A percentile compares a stretch with the other conserved stretches of the same genome.
Evolutionary conservation across 2,329 filamentous ascomycete species (phyloP).

Genomic region (Apiospora phragmitis): DNA sequence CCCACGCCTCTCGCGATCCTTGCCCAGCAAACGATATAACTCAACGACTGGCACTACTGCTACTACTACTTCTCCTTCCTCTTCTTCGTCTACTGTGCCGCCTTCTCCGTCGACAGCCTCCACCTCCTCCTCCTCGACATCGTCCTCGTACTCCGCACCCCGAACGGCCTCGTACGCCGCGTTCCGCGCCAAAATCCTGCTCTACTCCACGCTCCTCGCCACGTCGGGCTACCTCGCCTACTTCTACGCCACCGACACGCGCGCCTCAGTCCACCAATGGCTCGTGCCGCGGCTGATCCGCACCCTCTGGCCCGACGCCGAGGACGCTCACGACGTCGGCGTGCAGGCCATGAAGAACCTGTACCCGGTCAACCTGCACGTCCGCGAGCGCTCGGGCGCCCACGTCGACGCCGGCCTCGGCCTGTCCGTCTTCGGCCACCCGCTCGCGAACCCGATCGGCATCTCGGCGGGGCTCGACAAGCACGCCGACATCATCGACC

Average conservation of each 20-base stretch:
- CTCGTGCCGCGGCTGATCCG: constrained; percentile 67
- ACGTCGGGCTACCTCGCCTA: constrained; percentile 52
- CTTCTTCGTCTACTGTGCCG: background rate
- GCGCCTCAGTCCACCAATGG: constrained; percentile 69
- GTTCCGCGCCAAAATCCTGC: constrained; percentile 34
- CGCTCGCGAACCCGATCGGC: constrained; percentile 81
- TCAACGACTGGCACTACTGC: background rate
- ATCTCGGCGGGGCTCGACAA: constrained; percentile 98
- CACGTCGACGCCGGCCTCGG: constrained; percentile 38
- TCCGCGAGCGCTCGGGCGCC: constrained; percentile 68
- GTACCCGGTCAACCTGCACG: constrained; percentile 74
- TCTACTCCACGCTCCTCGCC: constrained; percentile 43
- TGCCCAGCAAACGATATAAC: background rate
- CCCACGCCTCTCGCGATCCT: background rate
- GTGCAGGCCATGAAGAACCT: constrained; percentile 71
- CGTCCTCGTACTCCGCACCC: background rate
- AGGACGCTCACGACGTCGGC: constrained; percentile 87
- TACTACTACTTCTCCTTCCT: background rate
- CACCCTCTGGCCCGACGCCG: constrained; percentile 69
- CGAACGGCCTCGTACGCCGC: background rate
- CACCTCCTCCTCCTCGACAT: background rate
- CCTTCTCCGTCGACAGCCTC: background rate
- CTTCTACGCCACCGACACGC: constrained; percentile 73
- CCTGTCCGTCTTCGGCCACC: constrained; percentile 70
- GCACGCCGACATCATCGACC: constrained; percentile 83